Evolutionary conservation across 495 filamentous ascomycete species (phyloP), one percentile per base, ranked within the genome.

Genomic region (Annulohypoxylon nitens): DNA sequence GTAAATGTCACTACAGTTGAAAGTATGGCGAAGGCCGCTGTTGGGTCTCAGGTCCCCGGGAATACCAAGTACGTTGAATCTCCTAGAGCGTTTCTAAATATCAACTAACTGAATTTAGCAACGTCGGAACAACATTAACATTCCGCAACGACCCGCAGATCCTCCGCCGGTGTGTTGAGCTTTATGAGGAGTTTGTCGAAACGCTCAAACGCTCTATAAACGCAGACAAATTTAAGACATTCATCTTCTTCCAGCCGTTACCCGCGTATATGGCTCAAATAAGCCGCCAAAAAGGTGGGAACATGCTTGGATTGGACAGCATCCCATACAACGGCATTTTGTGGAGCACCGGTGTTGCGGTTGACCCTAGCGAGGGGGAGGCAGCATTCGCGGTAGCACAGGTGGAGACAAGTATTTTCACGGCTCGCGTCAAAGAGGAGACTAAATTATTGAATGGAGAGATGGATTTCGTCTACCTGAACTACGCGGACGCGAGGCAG

Each of bases 401-500:
- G 43, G 67, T 57, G 10, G 59, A 69, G 39, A 20, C 69, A 30
- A 54, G 61, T 23, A 50, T 39, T 26, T n/a, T 77, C 37, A 65
- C 30, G n/a, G 73, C 64, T 8, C 65, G 71, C 37, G 33, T 75
- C 14, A 64, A 69, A 48, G 70, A 69, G 25, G 48, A 63, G 36
- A 64, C 76, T 0, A 74, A 64, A 37, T 67, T 58, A 6, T 50
- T 71, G 25, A 81, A 78, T 4, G 66, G 75, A 12, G 69, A 74
- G 12, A 53, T 76, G 48, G 74, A 64, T 6, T 86, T 73, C 39
- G 23, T 71, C 14, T 84, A 82, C 70, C 41, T 81, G 34, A 85
- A 85, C 64, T 82, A 89, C 72, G 85, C 85, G 3, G 79, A 80
- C 33, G 55, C 51, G 0, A 74, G 61, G 10, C 86, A 88, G 74